phyloP scores from a whole-genome alignment of 495 filamentous ascomycete species.

The Rusavskia elegans region DNA sequence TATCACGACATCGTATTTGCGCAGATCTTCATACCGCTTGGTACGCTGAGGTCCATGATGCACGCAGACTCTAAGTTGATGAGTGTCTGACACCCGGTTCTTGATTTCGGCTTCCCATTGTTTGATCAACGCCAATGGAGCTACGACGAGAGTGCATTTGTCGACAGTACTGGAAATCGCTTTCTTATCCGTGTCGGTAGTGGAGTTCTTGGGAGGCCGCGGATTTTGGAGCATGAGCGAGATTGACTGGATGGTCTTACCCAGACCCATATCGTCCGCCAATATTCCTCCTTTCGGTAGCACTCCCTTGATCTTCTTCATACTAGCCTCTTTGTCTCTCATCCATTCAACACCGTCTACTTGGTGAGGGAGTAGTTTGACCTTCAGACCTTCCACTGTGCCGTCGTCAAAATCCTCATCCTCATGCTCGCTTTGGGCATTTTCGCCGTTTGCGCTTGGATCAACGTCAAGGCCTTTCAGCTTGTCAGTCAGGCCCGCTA shows the following conservation, averaged over 20 bases:
- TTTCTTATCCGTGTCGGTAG: slow-evolving; percentile 26
- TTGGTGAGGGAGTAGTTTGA: slow-evolving; percentile 82
- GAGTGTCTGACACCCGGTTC: slow-evolving; percentile 50
- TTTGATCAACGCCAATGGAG: slow-evolving; percentile 87
- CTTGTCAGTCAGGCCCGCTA: slow-evolving; percentile 42
- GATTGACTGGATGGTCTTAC: slow-evolving; percentile 73
- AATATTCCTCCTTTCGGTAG: slow-evolving; percentile 76
- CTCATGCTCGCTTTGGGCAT: slow-evolving; percentile 23
- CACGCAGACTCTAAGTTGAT: slow-evolving; percentile 61
- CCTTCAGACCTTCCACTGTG: slow-evolving; percentile 66
- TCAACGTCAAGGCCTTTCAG: slow-evolving; percentile 40
- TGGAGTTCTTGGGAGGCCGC: slow-evolving; percentile 32
- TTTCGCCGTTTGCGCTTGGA: slow-evolving; percentile 4
- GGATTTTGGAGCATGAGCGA: slow-evolving; percentile 68
- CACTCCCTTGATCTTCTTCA: slow-evolving; percentile 51
- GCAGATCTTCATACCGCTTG: slow-evolving; percentile 56
- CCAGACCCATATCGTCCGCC: slow-evolving; percentile 76
- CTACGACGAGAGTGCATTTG: slow-evolving; percentile 77
- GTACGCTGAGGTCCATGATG: slow-evolving; percentile 81
- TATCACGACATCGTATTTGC: slow-evolving; percentile 86
- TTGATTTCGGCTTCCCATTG: slow-evolving; percentile 94
- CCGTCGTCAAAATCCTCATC: slow-evolving; percentile 52
- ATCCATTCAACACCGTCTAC: slow-evolving; percentile 89
- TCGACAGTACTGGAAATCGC: slow-evolving; percentile 47
- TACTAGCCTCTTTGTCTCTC: slow-evolving; percentile 71